Conservation (phyloP, 2,329 filamentous ascomycete genomes). For the Trichophyton benhamiae region DNA sequence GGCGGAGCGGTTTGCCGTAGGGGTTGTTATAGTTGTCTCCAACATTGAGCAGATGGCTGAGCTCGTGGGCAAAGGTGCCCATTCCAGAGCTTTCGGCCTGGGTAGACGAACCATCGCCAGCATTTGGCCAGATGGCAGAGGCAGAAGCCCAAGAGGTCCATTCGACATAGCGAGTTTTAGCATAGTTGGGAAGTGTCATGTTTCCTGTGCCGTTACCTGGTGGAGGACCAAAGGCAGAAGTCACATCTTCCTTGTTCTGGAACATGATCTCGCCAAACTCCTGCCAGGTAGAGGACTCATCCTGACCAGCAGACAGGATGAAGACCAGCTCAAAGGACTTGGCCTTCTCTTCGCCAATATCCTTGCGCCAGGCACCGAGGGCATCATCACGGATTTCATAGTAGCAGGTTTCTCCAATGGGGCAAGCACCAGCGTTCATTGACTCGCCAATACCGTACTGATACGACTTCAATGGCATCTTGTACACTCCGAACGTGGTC, state of each 20-base stretch:
- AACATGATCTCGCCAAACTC: conserved; percentile 16
- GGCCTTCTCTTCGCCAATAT: conserved; percentile 11
- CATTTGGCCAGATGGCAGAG: conserved; percentile 15
- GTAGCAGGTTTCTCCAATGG: conserved; percentile 8
- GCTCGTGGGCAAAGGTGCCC: conserved; percentile 14
- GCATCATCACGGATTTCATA: conserved; percentile 11
- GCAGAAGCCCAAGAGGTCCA: conserved; percentile 15
- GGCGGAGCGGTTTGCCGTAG: conserved; percentile 9
- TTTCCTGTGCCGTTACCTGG: conserved; percentile 5
- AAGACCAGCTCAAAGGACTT: conserved; percentile 14
- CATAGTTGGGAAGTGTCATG: conserved; percentile 7
- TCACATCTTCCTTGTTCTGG: conserved; percentile 9
- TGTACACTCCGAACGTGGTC: conserved; percentile 13
- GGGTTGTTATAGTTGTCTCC: conserved; percentile 15
- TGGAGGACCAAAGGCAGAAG: conserved; percentile 12
- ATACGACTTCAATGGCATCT: conserved; percentile 11
- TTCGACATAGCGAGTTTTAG: conserved; percentile 12
- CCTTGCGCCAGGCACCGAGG: conserved; percentile 13
- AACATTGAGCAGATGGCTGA: conserved; percentile 14
- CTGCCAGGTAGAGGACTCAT: conserved; percentile 14
- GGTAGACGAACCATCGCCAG: conserved; percentile 11
- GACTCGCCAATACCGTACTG: conserved; percentile 11
- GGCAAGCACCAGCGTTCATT: conserved; percentile 12
- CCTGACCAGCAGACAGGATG: conserved; percentile 14
- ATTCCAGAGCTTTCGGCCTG: conserved; percentile 15